Evolutionary conservation across 1,139 yeast species (phyloP).

Genomic region (Blastobotrys serpentis): DNA sequence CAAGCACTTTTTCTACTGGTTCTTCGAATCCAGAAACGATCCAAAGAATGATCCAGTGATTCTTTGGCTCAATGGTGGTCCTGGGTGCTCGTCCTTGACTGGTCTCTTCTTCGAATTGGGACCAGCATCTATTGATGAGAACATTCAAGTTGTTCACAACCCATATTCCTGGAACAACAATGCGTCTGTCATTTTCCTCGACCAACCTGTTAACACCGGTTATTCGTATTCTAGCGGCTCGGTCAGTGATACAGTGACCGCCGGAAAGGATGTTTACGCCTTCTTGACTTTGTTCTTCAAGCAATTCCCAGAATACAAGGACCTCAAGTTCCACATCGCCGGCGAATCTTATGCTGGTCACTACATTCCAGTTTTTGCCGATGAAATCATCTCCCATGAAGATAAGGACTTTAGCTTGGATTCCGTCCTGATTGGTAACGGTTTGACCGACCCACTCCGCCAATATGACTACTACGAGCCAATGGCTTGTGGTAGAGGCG

Average conservation of each 20-base stretch:
- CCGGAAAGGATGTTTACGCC: slow-evolving; percentile 91
- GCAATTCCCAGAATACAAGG: slow-evolving; percentile 80
- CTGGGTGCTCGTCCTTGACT: slow-evolving; percentile 69
- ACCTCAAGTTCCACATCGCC: slow-evolving; percentile 84
- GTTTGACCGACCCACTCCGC: slow-evolving; percentile 71
- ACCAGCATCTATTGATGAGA: slow-evolving; percentile 54
- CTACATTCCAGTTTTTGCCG: slow-evolving; percentile 89
- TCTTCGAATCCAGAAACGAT: slow-evolving; percentile 68
- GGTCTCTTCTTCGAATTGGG: slow-evolving; percentile 70
- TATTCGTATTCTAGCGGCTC: slow-evolving; percentile 14
- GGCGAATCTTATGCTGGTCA: slow-evolving; percentile 99
- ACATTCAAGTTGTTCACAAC: slow-evolving; percentile 53
- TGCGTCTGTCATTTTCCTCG: slow-evolving; percentile 67
- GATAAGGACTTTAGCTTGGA: slow-evolving; percentile 76
- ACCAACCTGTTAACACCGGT: slow-evolving; percentile 77
- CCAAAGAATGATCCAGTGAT: slow-evolving; percentile 62
- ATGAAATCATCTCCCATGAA: slow-evolving; percentile 74
- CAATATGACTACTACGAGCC: slow-evolving; percentile 72
- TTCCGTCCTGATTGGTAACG: slow-evolving; percentile 80
- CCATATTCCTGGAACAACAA: slow-evolving; percentile 70
- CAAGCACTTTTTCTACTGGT: slow-evolving; percentile 82
- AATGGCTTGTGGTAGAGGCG: slow-evolving; percentile 85
- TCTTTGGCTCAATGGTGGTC: slow-evolving; percentile 74
- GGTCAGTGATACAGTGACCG: slow-evolving; percentile 51
- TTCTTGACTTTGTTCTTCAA: slow-evolving; percentile 86